Conservation (phyloP, 75 land plant genomes). For the Larix kaempferi region DNA sequence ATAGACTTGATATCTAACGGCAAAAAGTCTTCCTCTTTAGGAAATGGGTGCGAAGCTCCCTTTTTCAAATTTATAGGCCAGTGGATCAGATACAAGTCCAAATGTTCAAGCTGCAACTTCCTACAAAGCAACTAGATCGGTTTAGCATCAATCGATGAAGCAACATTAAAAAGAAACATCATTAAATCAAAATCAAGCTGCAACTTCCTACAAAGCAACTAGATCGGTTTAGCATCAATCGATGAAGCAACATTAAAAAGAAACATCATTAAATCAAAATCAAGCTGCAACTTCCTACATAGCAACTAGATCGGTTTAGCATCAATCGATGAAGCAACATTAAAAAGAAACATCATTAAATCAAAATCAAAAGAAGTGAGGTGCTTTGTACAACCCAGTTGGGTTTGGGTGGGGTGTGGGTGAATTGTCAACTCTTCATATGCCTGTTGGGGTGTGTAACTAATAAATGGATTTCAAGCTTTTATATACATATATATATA, state of each 20-base stretch:
- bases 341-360: background rate
- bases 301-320: too few relatives aligned
- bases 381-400: background rate
- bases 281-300: slow-evolving; percentile 60
- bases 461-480: too few relatives aligned
- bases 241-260: background rate
- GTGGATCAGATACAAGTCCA: slow-evolving; percentile 83
- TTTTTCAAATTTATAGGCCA: slow-evolving; percentile 61
- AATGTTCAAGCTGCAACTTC: slow-evolving; percentile 55
- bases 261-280: background rate
- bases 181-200: slow-evolving; percentile 37
- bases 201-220: slow-evolving; percentile 38
- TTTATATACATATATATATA: too few relatives aligned
- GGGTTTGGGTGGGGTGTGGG: too few relatives aligned
- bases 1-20: slow-evolving; percentile 45
- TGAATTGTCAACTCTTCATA: too few relatives aligned
- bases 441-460: too few relatives aligned
- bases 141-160: too few relatives aligned
- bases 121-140: slow-evolving; percentile 20
- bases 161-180: background rate
- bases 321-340: too few relatives aligned
- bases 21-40: slow-evolving; percentile 14
- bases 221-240: too few relatives aligned
- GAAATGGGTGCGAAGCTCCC: background rate
- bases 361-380: background rate